phyloP scores from a whole-genome alignment of 2,329 filamentous ascomycete species.

The Aspergillus tubingensis region DNA sequence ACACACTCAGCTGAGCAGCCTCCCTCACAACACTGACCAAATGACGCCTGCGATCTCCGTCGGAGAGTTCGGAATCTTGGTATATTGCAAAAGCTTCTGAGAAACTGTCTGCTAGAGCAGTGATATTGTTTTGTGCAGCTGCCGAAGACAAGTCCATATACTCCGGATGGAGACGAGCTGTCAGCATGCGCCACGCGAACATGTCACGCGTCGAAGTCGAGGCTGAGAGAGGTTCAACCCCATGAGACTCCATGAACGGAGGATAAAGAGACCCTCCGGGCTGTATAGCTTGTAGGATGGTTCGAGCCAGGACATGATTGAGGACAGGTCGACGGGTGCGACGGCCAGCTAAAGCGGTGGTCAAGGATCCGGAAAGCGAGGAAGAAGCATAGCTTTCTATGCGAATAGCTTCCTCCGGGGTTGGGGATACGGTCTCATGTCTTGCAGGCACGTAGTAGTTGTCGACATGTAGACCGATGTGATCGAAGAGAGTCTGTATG shows the following conservation, averaged over 20 bases:
- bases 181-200: slow-evolving; percentile 35
- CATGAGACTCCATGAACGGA: slow-evolving; percentile 1
- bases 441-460: slow-evolving; percentile 33
- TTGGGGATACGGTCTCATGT: not conserved
- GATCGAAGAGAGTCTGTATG: slow-evolving; percentile 36
- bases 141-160: not conserved
- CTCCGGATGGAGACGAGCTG: slow-evolving; percentile 20
- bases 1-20: slow-evolving; percentile 26
- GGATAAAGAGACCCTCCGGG: slow-evolving; percentile 17
- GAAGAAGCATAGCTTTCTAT: slow-evolving; percentile 25
- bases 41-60: slow-evolving; percentile 21
- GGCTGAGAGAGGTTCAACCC: not conserved
- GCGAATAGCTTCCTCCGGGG: not conserved
- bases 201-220: slow-evolving; percentile 17
- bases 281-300: slow-evolving; percentile 21
- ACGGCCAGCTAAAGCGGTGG: slow-evolving; percentile 17
- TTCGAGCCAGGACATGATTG: slow-evolving; percentile 25
- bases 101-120: slow-evolving; percentile 19
- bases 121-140: not conserved
- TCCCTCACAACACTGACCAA: slow-evolving; percentile 22
- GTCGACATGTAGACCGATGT: slow-evolving; percentile 38
- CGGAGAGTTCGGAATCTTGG: slow-evolving; percentile 15
- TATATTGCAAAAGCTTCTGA: slow-evolving; percentile 25
- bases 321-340: slow-evolving; percentile 18
- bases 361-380: slow-evolving; percentile 19